Evolutionary conservation across 176 grass and related monocot species (phyloP), one percentile per base, ranked within the genome.

Genomic region (Ananas comosus): DNA sequence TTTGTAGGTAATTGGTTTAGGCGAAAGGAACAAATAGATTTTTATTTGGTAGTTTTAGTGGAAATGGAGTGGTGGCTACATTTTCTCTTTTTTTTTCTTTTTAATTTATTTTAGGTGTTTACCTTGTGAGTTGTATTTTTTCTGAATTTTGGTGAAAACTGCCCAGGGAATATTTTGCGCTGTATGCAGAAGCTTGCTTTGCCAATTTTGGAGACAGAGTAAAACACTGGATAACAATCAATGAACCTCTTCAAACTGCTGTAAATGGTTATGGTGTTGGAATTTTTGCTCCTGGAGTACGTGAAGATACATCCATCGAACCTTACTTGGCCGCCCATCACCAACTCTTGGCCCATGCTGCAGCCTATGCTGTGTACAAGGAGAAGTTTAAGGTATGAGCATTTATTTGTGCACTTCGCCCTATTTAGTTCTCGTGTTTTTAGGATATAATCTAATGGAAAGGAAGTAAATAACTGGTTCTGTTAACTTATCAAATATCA

Each of bases 111-210:
- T 42, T 42, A 42, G 33, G 33, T 42, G 25, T 27, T 27, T 27
- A 27, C 1, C 33, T 42, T 42, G 33, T 42, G 5, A 6, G 33
- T 42, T 42, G 33, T 42, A 42, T 42, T 42, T 42, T 42, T 42
- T 4, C 33, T 23, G 67, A 67, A 63, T 27, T 51, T 50, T 51
- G 75, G 74, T 76, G 22, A 16, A 42, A 42, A 42, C 33, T 42
- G 86, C 50, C 71, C 90, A 99, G 94, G 76, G 89, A 82, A 50
- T 93, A 86, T 87, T 99, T 93, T 89, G 82, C 84, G 68, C 67
- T 88, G 50, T 99, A 99, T 77, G 94, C 94, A 82, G 94, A 99
- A 82, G 90, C 87, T 75, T 99, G 94, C 72, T 99, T 99, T 85
- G 87, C 84, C 50, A 90, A 79, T 70, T 99, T 93, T 75, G 94